phyloP scores from a whole-genome alignment of 768 basidiomycete species.

The Phlegmacium glaucopus region DNA sequence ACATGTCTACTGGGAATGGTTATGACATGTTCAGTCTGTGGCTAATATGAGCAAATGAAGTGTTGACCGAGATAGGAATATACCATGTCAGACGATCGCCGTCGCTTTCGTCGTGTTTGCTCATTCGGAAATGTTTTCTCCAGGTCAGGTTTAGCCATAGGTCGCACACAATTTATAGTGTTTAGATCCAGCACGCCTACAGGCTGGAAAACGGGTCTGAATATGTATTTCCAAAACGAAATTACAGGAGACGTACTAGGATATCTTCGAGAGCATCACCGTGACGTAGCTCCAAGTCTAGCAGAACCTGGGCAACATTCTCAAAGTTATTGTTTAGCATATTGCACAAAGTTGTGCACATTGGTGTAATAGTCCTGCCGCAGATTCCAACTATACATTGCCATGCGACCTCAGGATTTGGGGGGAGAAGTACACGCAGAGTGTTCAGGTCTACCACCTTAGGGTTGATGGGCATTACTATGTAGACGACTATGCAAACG shows the following conservation, averaged over 20 bases:
- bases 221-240: background rate
- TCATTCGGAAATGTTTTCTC: background rate
- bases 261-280: conserved; percentile 10
- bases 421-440: conserved; percentile 18
- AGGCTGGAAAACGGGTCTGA: conserved; percentile 8
- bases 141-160: too few species aligned
- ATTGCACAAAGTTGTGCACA: conserved; percentile 31
- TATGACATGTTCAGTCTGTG: conserved; percentile 16
- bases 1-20: conserved; percentile 30
- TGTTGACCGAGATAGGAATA: conserved; percentile 1
- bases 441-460: conserved; percentile 28
- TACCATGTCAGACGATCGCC: conserved; percentile 19
- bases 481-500: background rate
- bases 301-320: conserved; percentile 38
- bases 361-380: conserved; percentile 26
- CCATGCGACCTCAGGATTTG: conserved; percentile 25
- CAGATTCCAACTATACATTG: conserved; percentile 25
- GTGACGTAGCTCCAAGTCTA: conserved; percentile 33
- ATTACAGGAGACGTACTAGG: conserved; percentile 15
- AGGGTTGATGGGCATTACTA: background rate
- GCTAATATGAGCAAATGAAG: background rate
- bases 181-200: conserved; percentile 9
- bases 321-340: conserved; percentile 37
- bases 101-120: conserved; percentile 16
- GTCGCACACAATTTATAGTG: background rate